phyloP scores from a whole-genome alignment of 345 rosid species.

The Crucihimalaya himalaica region DNA sequence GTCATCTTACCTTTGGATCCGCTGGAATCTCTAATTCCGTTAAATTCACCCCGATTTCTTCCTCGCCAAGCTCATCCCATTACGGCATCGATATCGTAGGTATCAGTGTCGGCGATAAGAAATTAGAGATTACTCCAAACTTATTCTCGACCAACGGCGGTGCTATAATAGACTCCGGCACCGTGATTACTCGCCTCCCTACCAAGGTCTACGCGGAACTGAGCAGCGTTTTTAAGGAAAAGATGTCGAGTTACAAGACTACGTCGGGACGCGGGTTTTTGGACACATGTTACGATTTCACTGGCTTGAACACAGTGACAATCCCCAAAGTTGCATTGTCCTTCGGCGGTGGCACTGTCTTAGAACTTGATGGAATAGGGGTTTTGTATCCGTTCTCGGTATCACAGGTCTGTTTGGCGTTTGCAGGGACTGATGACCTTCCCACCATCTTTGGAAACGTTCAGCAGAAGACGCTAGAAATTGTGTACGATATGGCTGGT shows the following conservation, averaged over 20 bases:
- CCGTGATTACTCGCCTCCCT: slow-evolving; percentile 70
- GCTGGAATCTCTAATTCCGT: slow-evolving; percentile 40
- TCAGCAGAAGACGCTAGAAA: slow-evolving; percentile 65
- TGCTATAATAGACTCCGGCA: slow-evolving; percentile 76
- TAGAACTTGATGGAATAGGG: slow-evolving; percentile 43
- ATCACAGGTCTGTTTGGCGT: slow-evolving; percentile 71
- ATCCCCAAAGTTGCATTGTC: slow-evolving; percentile 53
- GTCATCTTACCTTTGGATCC: slow-evolving; percentile 67
- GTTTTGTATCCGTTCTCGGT: slow-evolving; percentile 30
- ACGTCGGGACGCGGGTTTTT: slow-evolving; percentile 46
- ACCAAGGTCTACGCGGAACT: slow-evolving; percentile 54
- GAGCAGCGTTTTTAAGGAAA: slow-evolving; percentile 41
- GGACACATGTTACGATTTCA: slow-evolving; percentile 77
- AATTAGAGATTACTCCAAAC: slow-evolving; percentile 44
- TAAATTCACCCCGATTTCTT: slow-evolving; percentile 59
- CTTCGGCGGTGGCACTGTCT: slow-evolving; percentile 45
- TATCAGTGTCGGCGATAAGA: slow-evolving; percentile 50
- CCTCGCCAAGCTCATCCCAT: slow-evolving; percentile 28
- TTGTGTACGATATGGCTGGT: slow-evolving; percentile 58
- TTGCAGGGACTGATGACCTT: slow-evolving; percentile 47
- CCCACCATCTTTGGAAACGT: slow-evolving; percentile 61
- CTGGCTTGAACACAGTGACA: slow-evolving; percentile 2
- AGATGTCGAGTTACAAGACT: slow-evolving; percentile 55
- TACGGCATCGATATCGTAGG: slow-evolving; percentile 59
- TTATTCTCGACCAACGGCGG: slow-evolving; percentile 46